Percentiles rank a stretch among this genome's conserved stretches.
These are phyloP conservation scores for Suillus spraguei DNA, from an alignment of 768 basidiomycete genomes.

Conservation along the genomic window DNA sequence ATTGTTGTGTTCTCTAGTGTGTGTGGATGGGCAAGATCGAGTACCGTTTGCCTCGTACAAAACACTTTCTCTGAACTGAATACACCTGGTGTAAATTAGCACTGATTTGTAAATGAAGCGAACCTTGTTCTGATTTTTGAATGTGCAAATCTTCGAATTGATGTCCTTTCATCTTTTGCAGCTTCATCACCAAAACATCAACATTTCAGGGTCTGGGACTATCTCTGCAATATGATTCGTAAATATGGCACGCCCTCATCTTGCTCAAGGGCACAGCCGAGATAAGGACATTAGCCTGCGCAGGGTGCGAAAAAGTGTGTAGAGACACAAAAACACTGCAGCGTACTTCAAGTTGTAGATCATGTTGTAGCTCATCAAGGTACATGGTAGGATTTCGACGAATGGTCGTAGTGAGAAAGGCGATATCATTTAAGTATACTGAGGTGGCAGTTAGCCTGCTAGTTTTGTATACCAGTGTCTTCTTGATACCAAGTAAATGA, in stretches of 20 bases:
- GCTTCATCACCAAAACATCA: constrained; percentile 28
- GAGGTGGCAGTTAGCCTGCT: too few species aligned
- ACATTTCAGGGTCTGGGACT: constrained; percentile 21
- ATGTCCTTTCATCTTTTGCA: constrained; percentile 16
- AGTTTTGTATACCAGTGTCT: too few species aligned
- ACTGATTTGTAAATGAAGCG: too few species aligned
- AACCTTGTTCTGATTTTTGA: not conserved
- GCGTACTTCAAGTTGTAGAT: too few species aligned
- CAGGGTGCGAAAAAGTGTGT: constrained; percentile 12
- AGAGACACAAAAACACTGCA: not conserved
- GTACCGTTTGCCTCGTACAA: constrained; percentile 15
- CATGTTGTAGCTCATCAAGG: constrained; percentile 17
- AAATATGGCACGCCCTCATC: constrained; percentile 19
- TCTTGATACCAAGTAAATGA: too few species aligned
- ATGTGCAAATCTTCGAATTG: not conserved
- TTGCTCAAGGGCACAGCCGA: constrained; percentile 16
- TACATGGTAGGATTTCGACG: not conserved
- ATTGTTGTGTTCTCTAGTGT: not conserved
- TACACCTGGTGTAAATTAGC: constrained; percentile 12
- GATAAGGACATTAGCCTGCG: constrained; percentile 3
- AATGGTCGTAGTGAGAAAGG: not conserved
- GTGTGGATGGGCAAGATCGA: too few species aligned
- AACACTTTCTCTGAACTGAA: not conserved
- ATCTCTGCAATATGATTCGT: constrained; percentile 18
- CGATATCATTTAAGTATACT: not conserved